Base-by-base conservation (phyloP, 192 early-diverging fungal species). In the Coemansia sp. region DNA sequence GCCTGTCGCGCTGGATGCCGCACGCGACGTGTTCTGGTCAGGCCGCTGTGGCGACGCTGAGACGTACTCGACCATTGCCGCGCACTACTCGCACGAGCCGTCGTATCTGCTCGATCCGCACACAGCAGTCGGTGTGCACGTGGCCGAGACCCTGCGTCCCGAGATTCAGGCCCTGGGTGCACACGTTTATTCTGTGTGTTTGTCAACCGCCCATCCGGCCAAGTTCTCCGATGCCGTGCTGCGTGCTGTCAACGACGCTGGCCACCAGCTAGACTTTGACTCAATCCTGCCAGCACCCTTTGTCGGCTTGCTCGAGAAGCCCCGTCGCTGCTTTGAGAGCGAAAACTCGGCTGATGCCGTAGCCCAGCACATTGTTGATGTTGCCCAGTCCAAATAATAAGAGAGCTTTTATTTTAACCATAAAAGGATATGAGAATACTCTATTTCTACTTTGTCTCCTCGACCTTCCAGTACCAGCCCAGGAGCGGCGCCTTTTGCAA, bases 151-250 rank as follows among this genome's bases (percentile, higher is more conserved):
- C 12, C 44, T 84, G 42, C 55, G 63, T 51, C 38, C 50, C 15
- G 61, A 73, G 15, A 65, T 67, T 46, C 44, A 61, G 1, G 49
- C 11, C 5, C 58, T 60, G 8, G 63, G 50, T 38, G 53, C 40
- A n/a, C 52, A 66, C 10, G 49, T 65, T 4, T 57, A 52, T 37
- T 61, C 85, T 18, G 75, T 93, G 20, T 90, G 89, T 46, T 76
- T 98, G 48, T 86, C 95, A 18, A 98, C 96, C 0, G 96, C 96
- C 5, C 92, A 93, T 53, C 96, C 95, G 28, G 96, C 93, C 36
- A 98, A 98, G 71, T 98, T 98, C 79, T 89, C 93, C 4, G 92
- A 92, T 42, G 91, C 94, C 4, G 95, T 98, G 23, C 84, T 89
- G 59, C 71, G 76, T 61, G 91, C 94, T 40, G 71, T 90, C 55